Percentiles rank a stretch among this genome's conserved stretches.
These are phyloP conservation scores for Sporothrix luriei DNA, from an alignment of 2,329 filamentous ascomycete species.

Conservation along the genomic window DNA sequence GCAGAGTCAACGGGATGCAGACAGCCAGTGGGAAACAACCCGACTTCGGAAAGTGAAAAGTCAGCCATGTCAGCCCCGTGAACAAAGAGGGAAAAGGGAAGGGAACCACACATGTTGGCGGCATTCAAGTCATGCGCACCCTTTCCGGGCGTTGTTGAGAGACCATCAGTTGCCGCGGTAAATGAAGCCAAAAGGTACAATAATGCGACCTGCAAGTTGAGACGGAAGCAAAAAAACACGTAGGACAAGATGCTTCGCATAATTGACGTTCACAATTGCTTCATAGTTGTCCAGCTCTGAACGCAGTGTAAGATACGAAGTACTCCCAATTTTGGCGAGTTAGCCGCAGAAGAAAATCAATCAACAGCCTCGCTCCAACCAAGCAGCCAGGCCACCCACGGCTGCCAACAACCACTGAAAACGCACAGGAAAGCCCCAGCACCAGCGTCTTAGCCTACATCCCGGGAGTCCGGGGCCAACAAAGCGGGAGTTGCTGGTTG, in stretches of 20 bases:
- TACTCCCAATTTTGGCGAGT: constrained; percentile 1
- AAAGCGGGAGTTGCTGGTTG: not conserved
- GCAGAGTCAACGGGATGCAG: too few species aligned
- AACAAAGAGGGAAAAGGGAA: constrained; percentile 19
- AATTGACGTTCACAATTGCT: too few species aligned
- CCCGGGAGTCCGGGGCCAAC: not conserved
- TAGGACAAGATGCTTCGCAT: too few species aligned
- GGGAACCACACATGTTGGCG: too few species aligned
- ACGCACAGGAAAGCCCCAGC: not conserved
- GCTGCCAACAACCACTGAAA: not conserved
- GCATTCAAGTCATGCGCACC: constrained; percentile 6
- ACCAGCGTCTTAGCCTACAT: not conserved
- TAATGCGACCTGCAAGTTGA: too few species aligned
- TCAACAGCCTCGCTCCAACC: not conserved
- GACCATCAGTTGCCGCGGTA: too few species aligned
- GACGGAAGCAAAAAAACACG: too few species aligned
- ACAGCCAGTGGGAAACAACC: constrained; percentile 3
- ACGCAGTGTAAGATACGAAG: not conserved
- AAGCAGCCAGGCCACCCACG: not conserved
- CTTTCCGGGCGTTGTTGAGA: not conserved
- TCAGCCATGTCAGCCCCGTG: constrained; percentile 10
- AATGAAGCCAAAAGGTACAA: not conserved
- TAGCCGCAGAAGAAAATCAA: constrained; percentile 25
- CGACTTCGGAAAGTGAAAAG: constrained; percentile 28
- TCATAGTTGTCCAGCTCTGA: too few species aligned